A percentile compares a stretch with the other conserved stretches of the same genome.
Conservation (phyloP, 202 grass and related monocot species). For the Alloteropsis angusta region DNA sequence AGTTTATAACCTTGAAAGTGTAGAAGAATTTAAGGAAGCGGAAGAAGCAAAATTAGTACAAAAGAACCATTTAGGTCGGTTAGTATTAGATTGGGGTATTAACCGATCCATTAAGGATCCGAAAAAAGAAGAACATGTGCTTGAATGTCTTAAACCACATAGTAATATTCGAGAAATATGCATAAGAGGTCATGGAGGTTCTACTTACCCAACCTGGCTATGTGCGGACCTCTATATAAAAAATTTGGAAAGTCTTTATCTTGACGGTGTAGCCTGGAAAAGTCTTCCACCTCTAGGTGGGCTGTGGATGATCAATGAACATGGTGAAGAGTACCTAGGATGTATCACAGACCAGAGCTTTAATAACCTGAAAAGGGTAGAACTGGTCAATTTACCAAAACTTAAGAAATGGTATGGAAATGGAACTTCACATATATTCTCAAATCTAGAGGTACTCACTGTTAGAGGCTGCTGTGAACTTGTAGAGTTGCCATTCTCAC, state of each 20-base stretch:
- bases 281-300: background rate
- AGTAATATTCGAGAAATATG: too few relatives aligned
- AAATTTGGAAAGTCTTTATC: background rate
- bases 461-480: background rate
- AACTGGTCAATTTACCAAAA: background rate
- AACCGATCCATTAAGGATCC: too few relatives aligned
- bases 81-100: too few relatives aligned
- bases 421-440: background rate
- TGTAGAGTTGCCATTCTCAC: background rate
- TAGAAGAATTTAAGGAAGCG: too few relatives aligned
- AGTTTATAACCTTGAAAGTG: too few relatives aligned
- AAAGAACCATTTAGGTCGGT: too few relatives aligned
- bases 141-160: too few relatives aligned
- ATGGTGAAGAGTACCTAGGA: background rate
- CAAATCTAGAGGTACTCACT: background rate
- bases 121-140: too few relatives aligned
- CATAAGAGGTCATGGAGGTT: too few relatives aligned
- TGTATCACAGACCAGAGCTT: background rate
- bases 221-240: background rate
- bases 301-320: background rate
- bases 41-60: too few relatives aligned
- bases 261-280: background rate
- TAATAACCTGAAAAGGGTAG: background rate
- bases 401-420: background rate
- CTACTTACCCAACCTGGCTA: too few relatives aligned